Evolutionary conservation across 352 stramenopile species (phyloP).

Genomic region (Globisporangium spinosum): DNA sequence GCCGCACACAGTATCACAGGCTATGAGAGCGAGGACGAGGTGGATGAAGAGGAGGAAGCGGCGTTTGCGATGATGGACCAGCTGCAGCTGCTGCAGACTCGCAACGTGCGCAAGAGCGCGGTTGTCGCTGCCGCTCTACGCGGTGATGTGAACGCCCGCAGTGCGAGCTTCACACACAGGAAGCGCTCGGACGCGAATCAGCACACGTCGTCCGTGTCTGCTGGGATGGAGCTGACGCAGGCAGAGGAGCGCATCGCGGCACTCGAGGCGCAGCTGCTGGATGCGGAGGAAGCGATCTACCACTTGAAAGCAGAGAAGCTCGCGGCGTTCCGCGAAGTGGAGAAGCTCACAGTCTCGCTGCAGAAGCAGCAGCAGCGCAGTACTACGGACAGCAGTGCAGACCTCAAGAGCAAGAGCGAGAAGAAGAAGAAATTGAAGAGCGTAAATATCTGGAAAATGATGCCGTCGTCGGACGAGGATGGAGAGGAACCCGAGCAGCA

Average conservation of each 20-base stretch:
- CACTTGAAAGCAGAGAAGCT: constrained; percentile 74
- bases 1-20: not conserved
- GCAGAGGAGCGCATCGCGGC: constrained; percentile 48
- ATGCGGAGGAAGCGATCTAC: constrained; percentile 70
- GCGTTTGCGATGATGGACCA: constrained; percentile 18
- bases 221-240: constrained; percentile 38
- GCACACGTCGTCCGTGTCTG: not conserved
- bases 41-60: constrained; percentile 13
- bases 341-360: constrained; percentile 36
- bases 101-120: not conserved
- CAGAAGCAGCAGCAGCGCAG: not conserved
- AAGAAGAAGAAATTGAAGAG: not conserved
- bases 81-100: constrained; percentile 17
- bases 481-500: not conserved
- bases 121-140: not conserved
- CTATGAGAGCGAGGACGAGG: constrained; percentile 15
- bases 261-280: constrained; percentile 54
- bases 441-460: constrained; percentile 12
- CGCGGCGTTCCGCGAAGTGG: constrained; percentile 44
- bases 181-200: not conserved
- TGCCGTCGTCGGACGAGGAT: not conserved
- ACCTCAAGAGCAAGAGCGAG: not conserved
- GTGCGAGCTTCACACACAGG: not conserved
- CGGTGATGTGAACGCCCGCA: not conserved
- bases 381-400: not conserved